Percentiles rank a stretch among this genome's conserved stretches.
Conservation (phyloP, 208 protist species). For the Tetramitus jugosus region DNA sequence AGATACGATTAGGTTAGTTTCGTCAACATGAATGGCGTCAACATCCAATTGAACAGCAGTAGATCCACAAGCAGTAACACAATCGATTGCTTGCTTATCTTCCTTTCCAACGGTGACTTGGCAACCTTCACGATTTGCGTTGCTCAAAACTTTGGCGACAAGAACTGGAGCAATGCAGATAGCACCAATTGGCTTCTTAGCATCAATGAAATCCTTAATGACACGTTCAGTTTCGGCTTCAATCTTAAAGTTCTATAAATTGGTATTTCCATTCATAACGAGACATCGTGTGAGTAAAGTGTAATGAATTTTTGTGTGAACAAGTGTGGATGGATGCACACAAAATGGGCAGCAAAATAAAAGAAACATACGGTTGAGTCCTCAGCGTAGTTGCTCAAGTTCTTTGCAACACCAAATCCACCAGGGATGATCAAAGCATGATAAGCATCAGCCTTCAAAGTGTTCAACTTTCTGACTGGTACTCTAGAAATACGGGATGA, state of each 20-base stretch:
- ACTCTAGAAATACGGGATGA: slow-evolving; percentile 23
- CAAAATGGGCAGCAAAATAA: no score
- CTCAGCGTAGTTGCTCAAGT: slow-evolving; percentile 26
- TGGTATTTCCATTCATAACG: no score
- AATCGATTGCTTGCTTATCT: background rate
- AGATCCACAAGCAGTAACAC: background rate
- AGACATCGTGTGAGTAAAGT: no score
- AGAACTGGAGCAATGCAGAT: slow-evolving; percentile 31
- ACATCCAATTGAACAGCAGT: background rate
- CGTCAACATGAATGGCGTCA: slow-evolving; percentile 12
- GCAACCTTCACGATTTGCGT: background rate
- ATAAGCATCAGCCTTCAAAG: slow-evolving; percentile 17
- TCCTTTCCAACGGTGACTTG: slow-evolving; percentile 21
- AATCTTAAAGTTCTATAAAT: slow-evolving; percentile 26
- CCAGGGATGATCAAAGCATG: slow-evolving; percentile 26
- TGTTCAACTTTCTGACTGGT: background rate
- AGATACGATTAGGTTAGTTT: slow-evolving; percentile 24
- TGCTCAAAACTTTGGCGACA: slow-evolving; percentile 21
- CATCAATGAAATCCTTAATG: slow-evolving; percentile 17
- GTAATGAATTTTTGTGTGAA: no score
- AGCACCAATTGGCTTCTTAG: slow-evolving; percentile 24
- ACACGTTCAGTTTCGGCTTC: slow-evolving; percentile 22
- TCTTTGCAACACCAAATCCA: slow-evolving; percentile 33
- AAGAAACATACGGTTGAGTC: no score
- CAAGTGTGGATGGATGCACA: no score